Conservation (phyloP, 805 yeast genomes). For the Grigorovia jiainica region DNA sequence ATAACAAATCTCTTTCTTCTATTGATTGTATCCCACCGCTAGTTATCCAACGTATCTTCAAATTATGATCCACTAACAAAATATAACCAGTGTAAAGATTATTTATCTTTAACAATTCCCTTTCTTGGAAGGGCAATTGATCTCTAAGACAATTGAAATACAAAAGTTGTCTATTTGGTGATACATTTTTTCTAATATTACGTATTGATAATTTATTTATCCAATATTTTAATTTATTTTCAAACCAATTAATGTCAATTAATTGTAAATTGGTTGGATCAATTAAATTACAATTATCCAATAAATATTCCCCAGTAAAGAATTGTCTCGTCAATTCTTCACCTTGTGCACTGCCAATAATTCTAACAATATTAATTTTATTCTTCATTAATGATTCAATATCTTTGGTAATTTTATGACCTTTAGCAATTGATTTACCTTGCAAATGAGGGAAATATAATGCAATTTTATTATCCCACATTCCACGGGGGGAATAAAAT, state of each 20-base stretch:
- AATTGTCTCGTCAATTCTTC: conserved; percentile 48
- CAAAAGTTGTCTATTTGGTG: conserved; percentile 41
- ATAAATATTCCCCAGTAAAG: conserved; percentile 1
- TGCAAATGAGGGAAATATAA: conserved; percentile 73
- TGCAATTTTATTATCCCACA: conserved; percentile 63
- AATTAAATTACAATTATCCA: conserved; percentile 6
- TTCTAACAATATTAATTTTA: conserved; percentile 22
- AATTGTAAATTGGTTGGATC: conserved; percentile 40
- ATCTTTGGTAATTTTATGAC: conserved; percentile 19
- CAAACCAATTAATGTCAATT: conserved; percentile 69
- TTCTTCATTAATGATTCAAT: conserved; percentile 25
- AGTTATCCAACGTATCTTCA: conserved; percentile 83
- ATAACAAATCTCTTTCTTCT: conserved; percentile 49
- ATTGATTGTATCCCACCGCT: conserved; percentile 62
- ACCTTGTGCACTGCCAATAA: conserved; percentile 42
- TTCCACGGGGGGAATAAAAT: conserved; percentile 73
- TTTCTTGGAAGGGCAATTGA: conserved; percentile 45
- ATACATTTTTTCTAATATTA: conserved; percentile 27
- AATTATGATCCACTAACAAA: conserved; percentile 63
- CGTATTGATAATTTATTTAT: conserved; percentile 44
- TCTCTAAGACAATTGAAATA: conserved; percentile 59
- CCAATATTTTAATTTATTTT: conserved; percentile 58
- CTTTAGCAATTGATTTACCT: conserved; percentile 39
- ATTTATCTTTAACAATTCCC: conserved; percentile 53
- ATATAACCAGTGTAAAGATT: conserved; percentile 79